Evolutionary conservation across 352 stramenopile genomes (phyloP), one percentile per base, ranked within the genome.

Genomic region (Phytophthora macrochlamydospora): DNA sequence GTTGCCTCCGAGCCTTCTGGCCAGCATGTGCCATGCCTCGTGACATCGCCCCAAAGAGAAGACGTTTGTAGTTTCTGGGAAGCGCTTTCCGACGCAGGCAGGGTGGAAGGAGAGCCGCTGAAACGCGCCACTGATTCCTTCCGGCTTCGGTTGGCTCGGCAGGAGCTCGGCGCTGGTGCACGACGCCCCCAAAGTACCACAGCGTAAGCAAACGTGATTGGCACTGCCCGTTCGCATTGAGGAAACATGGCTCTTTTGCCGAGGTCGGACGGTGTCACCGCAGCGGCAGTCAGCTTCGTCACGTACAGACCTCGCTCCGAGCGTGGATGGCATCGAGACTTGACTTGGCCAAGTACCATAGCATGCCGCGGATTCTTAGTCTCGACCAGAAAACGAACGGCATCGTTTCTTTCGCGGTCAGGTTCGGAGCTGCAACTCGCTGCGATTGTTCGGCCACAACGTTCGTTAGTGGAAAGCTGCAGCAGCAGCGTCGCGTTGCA

Each of bases 111-210:
- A 11, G 32, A 46, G 18, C 18, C 35, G 12, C 50, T 70, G 62
- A 59, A 65, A 52, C 46, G 14, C 57, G 35, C 31, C 38, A 56
- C 49, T 71, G 57, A 62, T 68, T 68, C 71, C 48, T 72, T 71
- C 60, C 35, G 54, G 61, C 14, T 69, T 69, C 62, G 33, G 57
- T 71, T 69, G 56, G 62, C 54, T 59, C 43, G 4, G 44, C 18
- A 24, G 38, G 18, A 12, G 43, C 46, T 29, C n/a, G 45, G 5
- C 50, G 45, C 28, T 45, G 56, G 40, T 35, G 3, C 48, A 30
- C 31, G 51, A 51, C 29, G 43, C 14, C 6, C 12, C 11, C 18
- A n/a, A n/a, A 49, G 43, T 49, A 49, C 43, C 43, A 49, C 43
- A 29, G 18, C 43, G 43, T 49, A 49, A 49, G 43, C 43, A 49